A percentile compares a stretch with the other conserved stretches of the same genome.
These are phyloP conservation scores for Emergomyces pasteurianus DNA, from an alignment of 2,329 filamentous ascomycete genomes.

Conservation along the genomic window DNA sequence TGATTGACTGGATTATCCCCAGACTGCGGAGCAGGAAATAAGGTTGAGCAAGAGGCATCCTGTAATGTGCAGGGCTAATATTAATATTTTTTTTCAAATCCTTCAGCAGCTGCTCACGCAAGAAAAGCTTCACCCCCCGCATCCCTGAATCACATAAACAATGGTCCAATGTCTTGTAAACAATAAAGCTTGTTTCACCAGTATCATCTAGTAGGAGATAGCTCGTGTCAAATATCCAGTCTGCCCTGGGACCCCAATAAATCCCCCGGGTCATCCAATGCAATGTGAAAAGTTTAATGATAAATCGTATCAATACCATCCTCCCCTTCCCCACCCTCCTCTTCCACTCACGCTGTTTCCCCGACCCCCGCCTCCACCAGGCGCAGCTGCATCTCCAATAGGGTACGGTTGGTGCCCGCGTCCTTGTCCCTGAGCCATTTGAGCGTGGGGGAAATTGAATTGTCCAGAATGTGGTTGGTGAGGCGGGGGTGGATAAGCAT, in stretches of 20 bases:
- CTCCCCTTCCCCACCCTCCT: conserved; percentile 10
- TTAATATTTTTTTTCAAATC: background rate
- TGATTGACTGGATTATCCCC: background rate
- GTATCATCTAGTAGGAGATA: background rate
- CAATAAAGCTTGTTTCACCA: background rate
- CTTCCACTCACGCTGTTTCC: background rate
- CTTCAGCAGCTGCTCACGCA: background rate
- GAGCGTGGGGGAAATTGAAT: conserved; percentile 23
- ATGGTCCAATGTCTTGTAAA: background rate
- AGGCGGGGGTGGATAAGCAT: conserved; percentile 5
- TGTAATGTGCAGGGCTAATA: background rate
- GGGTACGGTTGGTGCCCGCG: background rate
- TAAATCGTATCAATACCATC: conserved; percentile 6
- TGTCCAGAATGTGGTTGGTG: conserved; percentile 21
- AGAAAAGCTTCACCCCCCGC: background rate
- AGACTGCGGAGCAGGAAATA: background rate
- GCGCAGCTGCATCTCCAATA: conserved; percentile 3
- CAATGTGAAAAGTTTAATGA: background rate
- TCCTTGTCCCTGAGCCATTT: conserved; percentile 9
- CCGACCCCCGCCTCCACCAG: conserved; percentile 1
- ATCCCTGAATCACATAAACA: background rate
- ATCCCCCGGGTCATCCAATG: background rate
- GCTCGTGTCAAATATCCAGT: background rate
- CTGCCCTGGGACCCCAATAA: background rate
- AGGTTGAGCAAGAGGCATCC: background rate